These are phyloP conservation scores for Ustilago tritici DNA, from an alignment of 1,284 basidiomycete species.

Conservation along the genomic window DNA sequence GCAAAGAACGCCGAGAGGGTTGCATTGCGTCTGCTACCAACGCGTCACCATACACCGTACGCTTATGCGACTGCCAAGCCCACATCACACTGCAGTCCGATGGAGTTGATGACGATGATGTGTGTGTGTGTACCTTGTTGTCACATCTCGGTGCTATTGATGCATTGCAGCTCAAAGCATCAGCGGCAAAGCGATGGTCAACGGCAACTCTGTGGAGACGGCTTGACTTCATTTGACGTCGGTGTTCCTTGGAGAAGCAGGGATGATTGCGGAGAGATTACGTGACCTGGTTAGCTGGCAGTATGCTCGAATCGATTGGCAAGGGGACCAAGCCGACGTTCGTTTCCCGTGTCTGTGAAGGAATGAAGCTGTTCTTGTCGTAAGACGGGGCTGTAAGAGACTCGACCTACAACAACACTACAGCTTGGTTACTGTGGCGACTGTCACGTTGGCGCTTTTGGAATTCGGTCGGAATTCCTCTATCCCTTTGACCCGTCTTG, in stretches of 20 bases:
- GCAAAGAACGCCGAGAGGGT: not conserved
- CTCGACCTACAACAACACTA: too few species aligned
- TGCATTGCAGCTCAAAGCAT: too few species aligned
- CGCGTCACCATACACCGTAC: not conserved
- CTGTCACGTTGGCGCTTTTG: conserved; percentile 14
- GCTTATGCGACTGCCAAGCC: not conserved
- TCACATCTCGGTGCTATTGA: too few species aligned
- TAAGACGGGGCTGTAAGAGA: too few species aligned
- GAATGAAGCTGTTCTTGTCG: too few species aligned
- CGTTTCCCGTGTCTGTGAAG: too few species aligned
- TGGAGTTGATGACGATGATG: too few species aligned
- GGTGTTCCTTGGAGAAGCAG: not conserved
- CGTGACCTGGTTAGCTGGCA: not conserved
- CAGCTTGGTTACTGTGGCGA: too few species aligned
- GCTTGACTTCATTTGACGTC: not conserved
- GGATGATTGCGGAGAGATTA: not conserved
- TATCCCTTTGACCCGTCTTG: not conserved
- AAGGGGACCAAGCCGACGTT: too few species aligned
- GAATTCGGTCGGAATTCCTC: conserved; percentile 5
- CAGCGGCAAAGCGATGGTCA: not conserved
- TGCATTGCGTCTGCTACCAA: not conserved
- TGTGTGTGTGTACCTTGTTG: too few species aligned
- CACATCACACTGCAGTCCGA: not conserved
- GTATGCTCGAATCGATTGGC: too few species aligned
- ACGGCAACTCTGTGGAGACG: not conserved